Percentiles rank a stretch among this genome's conserved stretches.
These are phyloP conservation scores for Exophiala lecanii-corni DNA, from an alignment of 2,329 filamentous ascomycete genomes.

Conservation along the genomic window DNA sequence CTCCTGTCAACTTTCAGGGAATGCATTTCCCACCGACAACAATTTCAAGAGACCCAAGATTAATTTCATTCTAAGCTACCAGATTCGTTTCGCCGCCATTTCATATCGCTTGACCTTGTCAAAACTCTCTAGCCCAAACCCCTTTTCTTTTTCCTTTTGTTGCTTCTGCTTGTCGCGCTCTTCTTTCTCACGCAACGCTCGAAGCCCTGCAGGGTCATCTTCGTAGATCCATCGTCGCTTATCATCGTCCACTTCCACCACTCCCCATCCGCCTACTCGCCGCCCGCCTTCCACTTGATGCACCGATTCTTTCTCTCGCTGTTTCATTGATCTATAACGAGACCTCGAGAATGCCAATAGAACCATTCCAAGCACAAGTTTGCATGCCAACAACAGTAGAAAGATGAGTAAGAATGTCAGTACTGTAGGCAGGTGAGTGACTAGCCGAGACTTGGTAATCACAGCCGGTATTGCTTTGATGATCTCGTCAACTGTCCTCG, in stretches of 20 bases:
- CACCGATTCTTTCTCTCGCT: slow-evolving; percentile 57
- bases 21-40: too few species aligned
- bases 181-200: slow-evolving; percentile 59
- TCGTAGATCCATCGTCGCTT: slow-evolving; percentile 79
- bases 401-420: slow-evolving; percentile 82
- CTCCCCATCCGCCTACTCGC: slow-evolving; percentile 74
- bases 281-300: slow-evolving; percentile 70
- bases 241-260: slow-evolving; percentile 85
- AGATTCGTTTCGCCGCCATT: slow-evolving; percentile 96
- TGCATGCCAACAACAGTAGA: slow-evolving; percentile 75
- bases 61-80: too few species aligned
- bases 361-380: slow-evolving; percentile 82
- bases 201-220: slow-evolving; percentile 70
- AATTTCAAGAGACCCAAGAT: too few species aligned
- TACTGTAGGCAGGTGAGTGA: slow-evolving; percentile 64
- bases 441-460: slow-evolving; percentile 39
- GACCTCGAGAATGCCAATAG: slow-evolving; percentile 74
- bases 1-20: too few species aligned
- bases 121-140: slow-evolving; percentile 52
- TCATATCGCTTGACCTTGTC: slow-evolving; percentile 74
- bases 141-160: slow-evolving; percentile 55
- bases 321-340: slow-evolving; percentile 76
- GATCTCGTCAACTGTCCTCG: slow-evolving; percentile 35
- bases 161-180: slow-evolving; percentile 55
- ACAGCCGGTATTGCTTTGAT: slow-evolving; percentile 38